phyloP scores from a whole-genome alignment of 73 alveolate species.

The Symbiodinium pilosum region DNA sequence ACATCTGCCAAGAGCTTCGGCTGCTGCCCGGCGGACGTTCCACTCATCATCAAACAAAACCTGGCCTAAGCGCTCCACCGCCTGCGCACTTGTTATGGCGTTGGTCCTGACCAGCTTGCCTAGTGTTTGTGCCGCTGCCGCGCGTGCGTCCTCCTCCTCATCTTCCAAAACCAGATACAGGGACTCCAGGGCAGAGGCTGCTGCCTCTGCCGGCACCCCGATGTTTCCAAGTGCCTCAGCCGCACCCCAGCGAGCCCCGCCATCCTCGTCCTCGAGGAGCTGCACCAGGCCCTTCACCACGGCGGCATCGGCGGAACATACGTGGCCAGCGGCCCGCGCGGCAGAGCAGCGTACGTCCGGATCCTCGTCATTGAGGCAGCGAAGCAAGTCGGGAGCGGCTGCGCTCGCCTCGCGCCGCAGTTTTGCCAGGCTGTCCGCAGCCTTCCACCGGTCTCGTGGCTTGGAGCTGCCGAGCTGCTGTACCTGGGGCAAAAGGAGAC shows the following conservation, averaged over 20 bases:
- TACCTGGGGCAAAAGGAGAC: not conserved
- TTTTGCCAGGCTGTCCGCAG: conserved; percentile 6
- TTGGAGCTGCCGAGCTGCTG: conserved; percentile 7
- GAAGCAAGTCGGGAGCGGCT: not conserved
- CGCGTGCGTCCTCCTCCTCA: conserved; percentile 63
- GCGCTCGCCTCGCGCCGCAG: conserved; percentile 10
- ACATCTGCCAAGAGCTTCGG: conserved; percentile 15
- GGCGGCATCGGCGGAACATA: not conserved
- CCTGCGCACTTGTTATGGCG: not conserved
- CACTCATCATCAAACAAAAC: not conserved
- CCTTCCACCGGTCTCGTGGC: conserved; percentile 78
- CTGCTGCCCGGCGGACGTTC: conserved; percentile 1
- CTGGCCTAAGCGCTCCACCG: not conserved
- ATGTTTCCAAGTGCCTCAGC: conserved; percentile 59
- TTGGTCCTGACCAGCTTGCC: not conserved
- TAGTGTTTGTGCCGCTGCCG: conserved; percentile 14
- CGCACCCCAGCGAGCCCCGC: conserved; percentile 87
- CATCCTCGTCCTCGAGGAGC: conserved; percentile 57
- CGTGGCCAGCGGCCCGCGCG: conserved; percentile 66
- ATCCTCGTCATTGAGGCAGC: conserved; percentile 24
- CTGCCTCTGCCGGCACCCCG: conserved; percentile 23
- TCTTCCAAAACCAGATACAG: conserved; percentile 17
- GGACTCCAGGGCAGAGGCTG: not conserved
- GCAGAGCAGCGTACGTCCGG: conserved; percentile 72
- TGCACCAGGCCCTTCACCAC: not conserved